Percentiles rank a stretch among this genome's conserved stretches.
Conservation (phyloP, 805 yeast genomes). For the Kodamaea leandrae region DNA sequence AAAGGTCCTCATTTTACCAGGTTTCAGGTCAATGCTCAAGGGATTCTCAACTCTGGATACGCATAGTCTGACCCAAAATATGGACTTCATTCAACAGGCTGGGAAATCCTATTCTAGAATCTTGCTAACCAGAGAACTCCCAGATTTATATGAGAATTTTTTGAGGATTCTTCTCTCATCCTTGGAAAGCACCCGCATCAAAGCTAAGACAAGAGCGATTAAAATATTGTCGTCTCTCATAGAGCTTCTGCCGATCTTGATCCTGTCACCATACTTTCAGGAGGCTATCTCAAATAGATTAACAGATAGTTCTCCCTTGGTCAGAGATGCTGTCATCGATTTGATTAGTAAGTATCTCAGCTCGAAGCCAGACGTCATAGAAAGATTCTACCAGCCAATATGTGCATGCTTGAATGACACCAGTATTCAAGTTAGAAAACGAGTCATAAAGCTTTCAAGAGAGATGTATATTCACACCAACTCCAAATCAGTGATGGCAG, state of each 20-base stretch:
- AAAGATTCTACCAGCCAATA: conserved; percentile 49
- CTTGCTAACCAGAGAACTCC: conserved; percentile 28
- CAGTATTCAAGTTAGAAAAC: conserved; percentile 62
- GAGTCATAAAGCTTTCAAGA: conserved; percentile 53
- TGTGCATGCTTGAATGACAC: conserved; percentile 53
- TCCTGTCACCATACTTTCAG: conserved; percentile 50
- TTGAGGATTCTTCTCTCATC: conserved; percentile 44
- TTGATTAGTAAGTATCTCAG: conserved; percentile 51
- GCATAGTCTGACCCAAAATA: neutral
- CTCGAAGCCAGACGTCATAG: conserved; percentile 43
- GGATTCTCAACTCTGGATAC: neutral
- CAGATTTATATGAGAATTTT: conserved; percentile 50
- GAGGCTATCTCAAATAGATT: conserved; percentile 51
- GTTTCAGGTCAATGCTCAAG: neutral
- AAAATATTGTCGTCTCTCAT: conserved; percentile 58
- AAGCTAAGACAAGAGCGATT: conserved; percentile 53
- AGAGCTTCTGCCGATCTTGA: conserved; percentile 49
- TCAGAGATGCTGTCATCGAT: conserved; percentile 74
- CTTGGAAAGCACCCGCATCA: conserved; percentile 31
- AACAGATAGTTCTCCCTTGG: conserved; percentile 63
- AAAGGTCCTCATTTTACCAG: neutral
- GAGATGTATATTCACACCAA: conserved; percentile 42
- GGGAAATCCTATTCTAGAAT: conserved; percentile 20
- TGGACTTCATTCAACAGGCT: conserved; percentile 10
- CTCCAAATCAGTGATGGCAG: conserved; percentile 31